These are phyloP conservation scores for Athelia sp. DNA, from an alignment of 1,284 basidiomycete genomes.

Conservation along the genomic window DNA sequence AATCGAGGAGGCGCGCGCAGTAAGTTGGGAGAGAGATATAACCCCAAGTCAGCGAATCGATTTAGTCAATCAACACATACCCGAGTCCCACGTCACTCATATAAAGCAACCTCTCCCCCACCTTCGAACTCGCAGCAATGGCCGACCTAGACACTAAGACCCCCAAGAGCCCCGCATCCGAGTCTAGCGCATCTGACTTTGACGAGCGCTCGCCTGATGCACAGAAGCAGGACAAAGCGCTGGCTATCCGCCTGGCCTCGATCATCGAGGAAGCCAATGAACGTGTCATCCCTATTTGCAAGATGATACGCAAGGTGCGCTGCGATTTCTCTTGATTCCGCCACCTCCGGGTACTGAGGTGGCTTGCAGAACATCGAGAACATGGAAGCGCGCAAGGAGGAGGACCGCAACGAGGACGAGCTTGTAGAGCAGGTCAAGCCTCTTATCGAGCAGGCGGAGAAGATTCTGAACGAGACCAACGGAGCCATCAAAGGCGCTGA, in stretches of 20 bases:
- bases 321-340: not conserved
- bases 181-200: too few species aligned
- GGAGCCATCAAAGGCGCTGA: constrained; percentile 30
- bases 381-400: constrained; percentile 27
- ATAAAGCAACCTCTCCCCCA: too few species aligned
- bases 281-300: constrained; percentile 23
- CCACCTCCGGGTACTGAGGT: not conserved
- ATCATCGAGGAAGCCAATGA: constrained; percentile 28
- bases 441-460: constrained; percentile 30
- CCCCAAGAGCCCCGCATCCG: too few species aligned
- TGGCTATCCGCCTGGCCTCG: constrained; percentile 25
- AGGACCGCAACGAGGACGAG: constrained; percentile 29
- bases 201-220: constrained; percentile 13
- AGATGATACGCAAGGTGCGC: constrained; percentile 29
- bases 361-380: constrained; percentile 26
- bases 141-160: too few species aligned
- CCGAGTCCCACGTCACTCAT: too few species aligned
- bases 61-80: too few species aligned
- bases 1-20: too few species aligned
- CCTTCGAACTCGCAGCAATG: too few species aligned
- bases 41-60: too few species aligned
- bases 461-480: constrained; percentile 31
- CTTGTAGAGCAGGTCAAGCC: constrained; percentile 30
- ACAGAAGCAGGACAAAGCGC: constrained; percentile 19
- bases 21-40: too few species aligned